Evolutionary conservation across 495 filamentous ascomycete species (phyloP).

Genomic region (Mytilinidion resinicola): DNA sequence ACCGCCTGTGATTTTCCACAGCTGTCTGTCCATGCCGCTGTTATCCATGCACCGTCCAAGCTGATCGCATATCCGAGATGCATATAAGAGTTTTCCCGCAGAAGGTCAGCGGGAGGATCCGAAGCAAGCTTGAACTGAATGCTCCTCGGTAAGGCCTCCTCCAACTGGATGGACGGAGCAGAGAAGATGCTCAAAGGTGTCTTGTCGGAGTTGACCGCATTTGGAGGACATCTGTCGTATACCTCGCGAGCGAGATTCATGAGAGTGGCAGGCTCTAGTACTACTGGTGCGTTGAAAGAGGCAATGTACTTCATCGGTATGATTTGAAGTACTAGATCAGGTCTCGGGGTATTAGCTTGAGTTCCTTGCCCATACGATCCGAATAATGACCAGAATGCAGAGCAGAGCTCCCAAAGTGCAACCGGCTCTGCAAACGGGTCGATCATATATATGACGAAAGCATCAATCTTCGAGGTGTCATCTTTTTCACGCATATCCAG

Average conservation of each 20-base stretch:
- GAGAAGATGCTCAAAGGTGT: constrained; percentile 39
- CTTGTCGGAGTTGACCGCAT: constrained; percentile 32
- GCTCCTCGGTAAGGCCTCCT: constrained; percentile 59
- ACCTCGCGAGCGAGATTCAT: constrained; percentile 70
- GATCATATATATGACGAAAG: constrained; percentile 77
- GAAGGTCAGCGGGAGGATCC: constrained; percentile 60
- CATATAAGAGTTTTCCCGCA: constrained; percentile 78
- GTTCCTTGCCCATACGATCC: constrained; percentile 56
- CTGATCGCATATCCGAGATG: constrained; percentile 84
- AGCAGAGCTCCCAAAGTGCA: constrained; percentile 68
- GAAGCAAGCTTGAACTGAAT: constrained; percentile 74
- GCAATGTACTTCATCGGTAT: constrained; percentile 67
- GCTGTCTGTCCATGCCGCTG: constrained; percentile 88
- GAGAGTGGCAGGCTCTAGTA: constrained; percentile 62
- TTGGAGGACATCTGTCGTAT: constrained; percentile 73
- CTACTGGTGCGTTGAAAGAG: constrained; percentile 56
- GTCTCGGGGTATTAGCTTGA: constrained; percentile 7
- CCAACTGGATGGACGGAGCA: constrained; percentile 69
- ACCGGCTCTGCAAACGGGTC: constrained; percentile 63
- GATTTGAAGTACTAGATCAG: constrained; percentile 75
- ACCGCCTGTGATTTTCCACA: constrained; percentile 68
- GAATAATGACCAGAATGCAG: constrained; percentile 69
- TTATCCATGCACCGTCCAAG: constrained; percentile 78
- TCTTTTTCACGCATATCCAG: constrained; percentile 37
- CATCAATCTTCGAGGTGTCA: constrained; percentile 41